Base-by-base conservation (phyloP, 352 stramenopile species). In the Phytophthora gonapodyides region DNA sequence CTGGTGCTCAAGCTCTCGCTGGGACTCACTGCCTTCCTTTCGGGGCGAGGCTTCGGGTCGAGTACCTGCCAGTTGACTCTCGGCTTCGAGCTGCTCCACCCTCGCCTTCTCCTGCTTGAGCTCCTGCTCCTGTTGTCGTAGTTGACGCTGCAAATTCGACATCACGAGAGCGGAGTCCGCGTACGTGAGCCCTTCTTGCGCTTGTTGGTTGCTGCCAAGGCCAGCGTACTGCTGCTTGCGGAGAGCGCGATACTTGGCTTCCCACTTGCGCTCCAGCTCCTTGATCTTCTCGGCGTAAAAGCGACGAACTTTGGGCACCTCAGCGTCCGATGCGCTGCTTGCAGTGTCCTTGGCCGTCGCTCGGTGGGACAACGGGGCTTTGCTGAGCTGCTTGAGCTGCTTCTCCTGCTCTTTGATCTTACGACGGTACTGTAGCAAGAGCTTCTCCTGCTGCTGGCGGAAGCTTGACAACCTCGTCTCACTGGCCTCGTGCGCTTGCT, bases 231-330 rank as follows among this genome's bases (percentile, higher is more conserved):
- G 64, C 38, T 87, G 78, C 49, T 84, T 87, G 27, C 75, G 76
- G n/a, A 87, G 38, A 9, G 77, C 59, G 4, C 76, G 73, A 55
- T 86, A 87, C 48, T 89, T 91, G 43, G 73, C 63, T 36, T 88
- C 79, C 84, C 80, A 92, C 51, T 88, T 91, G 34, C 71, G 72
- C 65, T 93, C 79, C 10, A 92, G 15, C 42, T 89, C 82, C 60
- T 90, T 88, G 21, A 91, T 81, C 57, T 93, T 93, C 41, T 84
- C 73, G 0, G 69, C 72, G 63, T 91, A 93, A 30, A 93, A 92
- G n/a, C 69, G 67, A 16, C 82, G 80, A 2, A 93, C 73, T 33
- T 82, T 80, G 31, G 73, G 51, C 4, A 85, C 40, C 37, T 87
- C 76, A 21, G 74, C 67, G 3, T 78, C 54, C 10, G 64, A 59